These are phyloP conservation scores for Kwoniella sp. DNA, from an alignment of 768 basidiomycete species.

Conservation along the genomic window DNA sequence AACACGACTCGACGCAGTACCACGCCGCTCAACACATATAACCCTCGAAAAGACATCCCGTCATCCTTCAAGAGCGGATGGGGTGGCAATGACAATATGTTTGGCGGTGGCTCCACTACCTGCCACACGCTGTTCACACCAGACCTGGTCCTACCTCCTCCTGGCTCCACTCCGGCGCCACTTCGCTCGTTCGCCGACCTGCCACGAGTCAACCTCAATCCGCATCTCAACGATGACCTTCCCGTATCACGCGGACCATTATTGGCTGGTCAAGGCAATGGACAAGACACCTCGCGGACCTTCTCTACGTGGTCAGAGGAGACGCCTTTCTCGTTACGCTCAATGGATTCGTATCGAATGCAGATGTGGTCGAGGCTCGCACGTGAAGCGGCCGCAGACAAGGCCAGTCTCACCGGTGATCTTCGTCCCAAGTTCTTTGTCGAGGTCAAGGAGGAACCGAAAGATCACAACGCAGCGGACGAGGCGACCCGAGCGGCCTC, in stretches of 20 bases:
- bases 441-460: slow-evolving; percentile 18
- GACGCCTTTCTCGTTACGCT: slow-evolving; percentile 83
- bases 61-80: slow-evolving; percentile 60
- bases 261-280: slow-evolving; percentile 49
- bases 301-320: slow-evolving; percentile 76
- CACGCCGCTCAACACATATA: slow-evolving; percentile 33
- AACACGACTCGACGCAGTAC: slow-evolving; percentile 21
- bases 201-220: slow-evolving; percentile 76
- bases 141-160: slow-evolving; percentile 55
- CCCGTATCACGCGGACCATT: slow-evolving; percentile 14
- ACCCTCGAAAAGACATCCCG: slow-evolving; percentile 51
- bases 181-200: slow-evolving; percentile 38
- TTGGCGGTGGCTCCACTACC: slow-evolving; percentile 63
- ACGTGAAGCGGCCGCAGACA: slow-evolving; percentile 56
- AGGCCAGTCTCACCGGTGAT: slow-evolving; percentile 32
- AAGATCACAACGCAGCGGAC: slow-evolving; percentile 1
- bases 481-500: slow-evolving; percentile 9
- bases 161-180: slow-evolving; percentile 16
- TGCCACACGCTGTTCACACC: slow-evolving; percentile 81
- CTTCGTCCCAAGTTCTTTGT: slow-evolving; percentile 47
- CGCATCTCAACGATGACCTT: slow-evolving; percentile 57
- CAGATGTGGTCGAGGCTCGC: slow-evolving; percentile 91
- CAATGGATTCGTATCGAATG: slow-evolving; percentile 79
- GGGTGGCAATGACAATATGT: slow-evolving; percentile 56
- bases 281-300: slow-evolving; percentile 48